phyloP scores from a whole-genome alignment of 2,329 filamentous ascomycete genomes.

The Aspergillus hiratsukae region DNA sequence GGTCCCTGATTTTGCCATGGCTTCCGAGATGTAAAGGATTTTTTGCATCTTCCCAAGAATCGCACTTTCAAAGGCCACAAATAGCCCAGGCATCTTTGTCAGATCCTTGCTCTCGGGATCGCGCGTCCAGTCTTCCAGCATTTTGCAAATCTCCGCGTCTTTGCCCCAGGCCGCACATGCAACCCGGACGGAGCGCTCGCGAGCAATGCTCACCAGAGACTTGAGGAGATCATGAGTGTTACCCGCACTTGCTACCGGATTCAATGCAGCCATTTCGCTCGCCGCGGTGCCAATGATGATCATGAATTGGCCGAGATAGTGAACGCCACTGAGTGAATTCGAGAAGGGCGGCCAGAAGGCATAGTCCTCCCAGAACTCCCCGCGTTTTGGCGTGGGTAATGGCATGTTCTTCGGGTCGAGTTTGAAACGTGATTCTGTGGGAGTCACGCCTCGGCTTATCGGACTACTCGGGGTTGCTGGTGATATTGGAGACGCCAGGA shows the following conservation, averaged over 20 bases:
- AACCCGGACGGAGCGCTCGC: conserved; percentile 80
- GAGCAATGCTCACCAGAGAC: conserved; percentile 67
- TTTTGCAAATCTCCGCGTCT: conserved; percentile 88
- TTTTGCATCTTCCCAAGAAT: conserved; percentile 86
- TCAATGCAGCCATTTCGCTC: conserved; percentile 75
- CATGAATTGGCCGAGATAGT: conserved; percentile 81
- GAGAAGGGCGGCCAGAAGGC: conserved; percentile 95
- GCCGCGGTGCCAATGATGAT: conserved; percentile 79
- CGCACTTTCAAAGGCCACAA: conserved; percentile 78
- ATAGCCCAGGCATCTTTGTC: conserved; percentile 84
- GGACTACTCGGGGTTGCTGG: conserved; percentile 64
- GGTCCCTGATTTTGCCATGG: conserved; percentile 67
- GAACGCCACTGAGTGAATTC: conserved; percentile 85
- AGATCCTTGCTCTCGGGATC: conserved; percentile 77
- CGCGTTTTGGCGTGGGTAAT: conserved; percentile 68
- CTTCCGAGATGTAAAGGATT: conserved; percentile 88
- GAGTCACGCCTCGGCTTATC: conserved; percentile 47
- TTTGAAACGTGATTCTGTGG: conserved; percentile 68
- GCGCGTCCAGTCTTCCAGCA: conserved; percentile 89
- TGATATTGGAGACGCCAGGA: conserved; percentile 76
- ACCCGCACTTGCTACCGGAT: conserved; percentile 56
- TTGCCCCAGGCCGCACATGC: conserved; percentile 88
- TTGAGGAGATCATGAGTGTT: conserved; percentile 67
- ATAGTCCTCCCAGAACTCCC: conserved; percentile 86
- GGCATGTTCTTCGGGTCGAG: conserved; percentile 75